These are phyloP conservation scores for Venturia aucupariae DNA, from an alignment of 2,329 filamentous ascomycete species.

Conservation along the genomic window DNA sequence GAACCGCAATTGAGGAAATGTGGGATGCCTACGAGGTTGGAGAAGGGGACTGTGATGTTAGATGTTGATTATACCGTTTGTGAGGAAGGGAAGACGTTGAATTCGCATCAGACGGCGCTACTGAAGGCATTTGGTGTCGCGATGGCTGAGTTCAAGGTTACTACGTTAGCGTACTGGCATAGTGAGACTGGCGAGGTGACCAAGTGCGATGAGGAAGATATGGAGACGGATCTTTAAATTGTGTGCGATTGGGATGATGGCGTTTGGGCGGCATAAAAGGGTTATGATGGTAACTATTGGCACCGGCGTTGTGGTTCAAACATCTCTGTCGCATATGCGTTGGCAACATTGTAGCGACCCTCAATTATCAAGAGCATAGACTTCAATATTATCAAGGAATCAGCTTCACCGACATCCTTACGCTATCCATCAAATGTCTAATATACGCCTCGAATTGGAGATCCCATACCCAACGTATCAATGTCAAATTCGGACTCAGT, in stretches of 20 bases:
- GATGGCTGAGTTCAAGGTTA: slow-evolving; percentile 81
- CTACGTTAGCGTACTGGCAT: slow-evolving; percentile 54
- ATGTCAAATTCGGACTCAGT: no score
- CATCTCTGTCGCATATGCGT: not conserved
- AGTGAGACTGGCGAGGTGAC: slow-evolving; percentile 6
- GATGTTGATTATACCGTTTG: slow-evolving; percentile 68
- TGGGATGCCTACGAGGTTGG: slow-evolving; percentile 79
- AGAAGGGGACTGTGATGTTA: slow-evolving; percentile 79
- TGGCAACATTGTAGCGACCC: not conserved
- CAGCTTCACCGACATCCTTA: no score
- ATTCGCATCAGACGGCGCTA: slow-evolving; percentile 85
- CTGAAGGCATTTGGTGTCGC: slow-evolving; percentile 90
- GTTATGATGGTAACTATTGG: not conserved
- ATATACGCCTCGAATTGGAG: no score
- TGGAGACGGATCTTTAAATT: slow-evolving; percentile 4
- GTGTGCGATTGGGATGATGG: not conserved
- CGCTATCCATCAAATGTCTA: no score
- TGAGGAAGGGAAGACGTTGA: slow-evolving; percentile 72
- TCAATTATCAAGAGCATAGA: slow-evolving; percentile 3
- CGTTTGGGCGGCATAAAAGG: slow-evolving; percentile 6
- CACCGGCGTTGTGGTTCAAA: not conserved
- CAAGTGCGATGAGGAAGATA: slow-evolving; percentile 4
- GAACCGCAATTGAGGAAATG: slow-evolving; percentile 86
- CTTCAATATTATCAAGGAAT: not conserved
- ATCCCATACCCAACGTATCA: no score